Conservation (phyloP, 1,284 basidiomycete genomes). For the Afroboletus lepidellus region DNA sequence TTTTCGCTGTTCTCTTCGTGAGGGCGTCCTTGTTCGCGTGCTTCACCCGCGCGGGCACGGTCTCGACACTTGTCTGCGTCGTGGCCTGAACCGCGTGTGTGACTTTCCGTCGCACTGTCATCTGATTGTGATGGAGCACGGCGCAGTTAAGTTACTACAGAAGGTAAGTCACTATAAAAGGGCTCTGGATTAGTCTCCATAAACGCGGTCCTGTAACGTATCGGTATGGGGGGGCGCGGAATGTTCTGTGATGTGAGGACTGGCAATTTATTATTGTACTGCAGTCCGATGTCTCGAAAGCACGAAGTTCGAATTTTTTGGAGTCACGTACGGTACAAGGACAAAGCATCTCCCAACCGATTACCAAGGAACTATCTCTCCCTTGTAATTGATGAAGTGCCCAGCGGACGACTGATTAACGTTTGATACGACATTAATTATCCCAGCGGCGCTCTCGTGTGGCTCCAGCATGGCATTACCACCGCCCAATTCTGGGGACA, state of each 20-base stretch:
- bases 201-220: no score
- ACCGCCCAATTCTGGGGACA: constrained; percentile 13
- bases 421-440: constrained; percentile 10
- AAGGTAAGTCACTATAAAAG: no score
- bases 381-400: constrained; percentile 13
- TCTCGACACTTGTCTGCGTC: neutral
- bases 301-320: neutral
- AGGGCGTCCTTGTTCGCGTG: neutral
- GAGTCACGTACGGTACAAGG: neutral
- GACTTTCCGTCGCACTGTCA: neutral
- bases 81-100: neutral
- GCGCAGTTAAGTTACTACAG: no score
- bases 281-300: no score
- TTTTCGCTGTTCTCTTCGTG: constrained; percentile 2
- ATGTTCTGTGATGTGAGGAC: no score
- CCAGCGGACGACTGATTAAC: constrained; percentile 11
- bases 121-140: no score
- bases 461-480: constrained; percentile 6
- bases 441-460: constrained; percentile 15
- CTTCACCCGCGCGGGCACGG: neutral
- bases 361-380: constrained; percentile 16
- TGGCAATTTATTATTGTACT: no score
- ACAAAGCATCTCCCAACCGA: neutral
- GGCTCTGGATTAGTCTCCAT: no score
- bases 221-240: no score